Evolutionary conservation across 306 rosid species (phyloP).

Genomic region (Malus domestica): ASM211411v1 NC_041797.1:6620001-6620500

Average conservation of each 20-base stretch:
- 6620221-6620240: no score
- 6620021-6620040: neutral
- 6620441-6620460: neutral
- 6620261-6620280: no score
- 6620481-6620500: neutral
- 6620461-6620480: neutral
- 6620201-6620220: neutral
- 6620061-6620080: constrained; percentile 11
- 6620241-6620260: neutral
- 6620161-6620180: neutral
- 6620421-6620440: neutral
- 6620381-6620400: neutral
- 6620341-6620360: neutral
- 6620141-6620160: constrained; percentile 1
- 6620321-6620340: neutral
- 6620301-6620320: neutral
- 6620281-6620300: neutral
- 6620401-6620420: neutral
- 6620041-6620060: neutral
- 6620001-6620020: neutral
- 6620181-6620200: neutral
- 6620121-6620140: constrained; percentile 17
- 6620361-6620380: neutral
- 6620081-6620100: neutral
- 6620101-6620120: constrained; percentile 17